Percentiles rank a stretch among this genome's conserved stretches.
Conservation (phyloP, 768 basidiomycete species). For the Boletus coccyginus region DNA sequence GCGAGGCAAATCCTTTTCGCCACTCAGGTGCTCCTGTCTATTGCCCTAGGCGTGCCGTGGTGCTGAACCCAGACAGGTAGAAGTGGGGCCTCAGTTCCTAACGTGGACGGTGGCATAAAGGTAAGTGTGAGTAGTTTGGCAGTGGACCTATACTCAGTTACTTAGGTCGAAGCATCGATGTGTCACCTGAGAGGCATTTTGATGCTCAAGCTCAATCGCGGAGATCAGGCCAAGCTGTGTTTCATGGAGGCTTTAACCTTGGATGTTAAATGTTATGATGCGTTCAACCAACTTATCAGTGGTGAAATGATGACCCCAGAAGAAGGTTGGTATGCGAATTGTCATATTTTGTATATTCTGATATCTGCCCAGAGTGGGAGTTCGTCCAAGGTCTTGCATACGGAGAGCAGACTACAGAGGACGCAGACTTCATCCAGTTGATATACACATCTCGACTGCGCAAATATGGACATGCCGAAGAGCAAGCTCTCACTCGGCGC, state of each 20-base stretch:
- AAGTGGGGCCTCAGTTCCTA: constrained; percentile 72
- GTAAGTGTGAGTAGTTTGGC: constrained; percentile 38
- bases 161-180: constrained; percentile 96
- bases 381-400: constrained; percentile 87
- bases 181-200: constrained; percentile 91
- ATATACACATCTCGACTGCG: constrained; percentile 91
- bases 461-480: constrained; percentile 82
- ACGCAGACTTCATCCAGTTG: constrained; percentile 87
- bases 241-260: constrained; percentile 94
- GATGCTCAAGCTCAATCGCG: constrained; percentile 91
- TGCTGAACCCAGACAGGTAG: constrained; percentile 38
- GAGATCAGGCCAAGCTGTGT: constrained; percentile 87
- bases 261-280: constrained; percentile 97
- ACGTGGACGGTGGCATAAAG: constrained; percentile 93
- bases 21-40: constrained; percentile 49
- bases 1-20: constrained; percentile 87
- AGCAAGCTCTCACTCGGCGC: constrained; percentile 77
- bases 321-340: constrained; percentile 66
- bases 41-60: not conserved
- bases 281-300: constrained; percentile 84
- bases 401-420: constrained; percentile 77
- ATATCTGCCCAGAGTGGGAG: constrained; percentile 78
- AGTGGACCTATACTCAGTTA: not conserved
- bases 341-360: constrained; percentile 1
- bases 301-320: constrained; percentile 96